Percentiles rank a stretch among this genome's conserved stretches.
phyloP scores from a whole-genome alignment of 78 protist species.

The Dictyostelium firmibasis region DNA sequence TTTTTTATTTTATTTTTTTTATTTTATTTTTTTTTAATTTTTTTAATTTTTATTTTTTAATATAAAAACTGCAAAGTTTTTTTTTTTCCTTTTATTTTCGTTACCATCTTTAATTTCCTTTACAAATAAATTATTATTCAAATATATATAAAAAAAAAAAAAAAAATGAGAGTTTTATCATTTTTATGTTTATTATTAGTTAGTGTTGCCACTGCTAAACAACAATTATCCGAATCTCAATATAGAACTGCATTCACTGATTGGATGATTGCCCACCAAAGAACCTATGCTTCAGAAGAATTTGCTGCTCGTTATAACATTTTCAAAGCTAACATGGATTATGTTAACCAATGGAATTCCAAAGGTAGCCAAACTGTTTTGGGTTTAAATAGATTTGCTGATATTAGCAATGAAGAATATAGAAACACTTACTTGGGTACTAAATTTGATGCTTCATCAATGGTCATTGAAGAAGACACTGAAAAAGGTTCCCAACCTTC shows the following conservation, averaged over 20 bases:
- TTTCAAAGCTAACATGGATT: constrained; percentile 61
- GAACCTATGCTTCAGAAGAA: constrained; percentile 2
- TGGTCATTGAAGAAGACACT: not conserved
- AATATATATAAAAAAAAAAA: too few species aligned
- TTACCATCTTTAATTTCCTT: too few species aligned
- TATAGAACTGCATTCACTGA: constrained; percentile 24
- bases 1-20: too few species aligned
- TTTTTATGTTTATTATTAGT: not conserved
- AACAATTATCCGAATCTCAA: not conserved
- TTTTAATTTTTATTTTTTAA: too few species aligned
- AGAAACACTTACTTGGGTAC: constrained; percentile 45
- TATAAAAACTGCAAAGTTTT: too few species aligned
- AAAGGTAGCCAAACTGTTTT: constrained; percentile 55
- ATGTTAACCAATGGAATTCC: constrained; percentile 43
- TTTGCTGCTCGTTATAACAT: constrained; percentile 11
- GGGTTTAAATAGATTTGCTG: constrained; percentile 62
- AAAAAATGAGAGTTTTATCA: not conserved
- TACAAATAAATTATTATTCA: too few species aligned
- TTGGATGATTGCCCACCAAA: constrained; percentile 34
- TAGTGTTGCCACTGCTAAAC: not conserved
- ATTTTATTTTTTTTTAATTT: too few species aligned
- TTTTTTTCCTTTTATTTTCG: too few species aligned
- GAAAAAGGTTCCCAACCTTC: not conserved
- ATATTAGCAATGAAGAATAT: constrained; percentile 58
- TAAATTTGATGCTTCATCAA: not conserved